Evolutionary conservation across 2,329 filamentous ascomycete species (phyloP).

Genomic region (Massarina eburnea): DNA sequence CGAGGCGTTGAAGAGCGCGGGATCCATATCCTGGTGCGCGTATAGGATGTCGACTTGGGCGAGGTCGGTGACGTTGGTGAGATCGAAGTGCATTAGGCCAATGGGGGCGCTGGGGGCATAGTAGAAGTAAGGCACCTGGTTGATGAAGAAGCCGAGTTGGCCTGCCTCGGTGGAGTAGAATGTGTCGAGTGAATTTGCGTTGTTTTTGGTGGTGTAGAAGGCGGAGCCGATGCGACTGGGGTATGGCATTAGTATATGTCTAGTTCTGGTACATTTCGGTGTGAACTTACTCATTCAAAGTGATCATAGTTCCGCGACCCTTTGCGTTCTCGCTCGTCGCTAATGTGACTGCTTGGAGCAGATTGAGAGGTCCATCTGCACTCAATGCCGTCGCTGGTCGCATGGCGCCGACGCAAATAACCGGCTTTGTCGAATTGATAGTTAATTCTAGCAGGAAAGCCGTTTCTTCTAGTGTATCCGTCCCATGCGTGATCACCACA

Average conservation of each 20-base stretch:
- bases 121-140: constrained; percentile 63
- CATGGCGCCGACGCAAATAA: constrained; percentile 65
- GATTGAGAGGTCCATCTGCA: constrained; percentile 65
- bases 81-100: constrained; percentile 49
- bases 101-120: constrained; percentile 51
- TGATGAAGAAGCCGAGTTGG: constrained; percentile 60
- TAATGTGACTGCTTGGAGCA: constrained; percentile 61
- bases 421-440: constrained; percentile 59
- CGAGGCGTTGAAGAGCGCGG: constrained; percentile 51
- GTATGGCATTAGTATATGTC: neutral
- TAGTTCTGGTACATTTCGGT: neutral
- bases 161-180: constrained; percentile 60
- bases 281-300: constrained; percentile 55
- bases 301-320: constrained; percentile 60
- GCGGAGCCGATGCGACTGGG: constrained; percentile 56
- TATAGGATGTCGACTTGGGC: constrained; percentile 61
- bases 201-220: constrained; percentile 63
- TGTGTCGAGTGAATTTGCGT: constrained; percentile 64
- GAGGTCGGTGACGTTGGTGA: constrained; percentile 48
- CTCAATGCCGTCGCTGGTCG: constrained; percentile 63
- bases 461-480: constrained; percentile 65
- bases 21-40: constrained; percentile 56
- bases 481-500: constrained; percentile 65
- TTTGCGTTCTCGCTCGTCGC: constrained; percentile 51
- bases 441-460: constrained; percentile 65